phyloP scores from a whole-genome alignment of 371 early-diverging fungal species.

The Phascolomyces articulosus region DNA sequence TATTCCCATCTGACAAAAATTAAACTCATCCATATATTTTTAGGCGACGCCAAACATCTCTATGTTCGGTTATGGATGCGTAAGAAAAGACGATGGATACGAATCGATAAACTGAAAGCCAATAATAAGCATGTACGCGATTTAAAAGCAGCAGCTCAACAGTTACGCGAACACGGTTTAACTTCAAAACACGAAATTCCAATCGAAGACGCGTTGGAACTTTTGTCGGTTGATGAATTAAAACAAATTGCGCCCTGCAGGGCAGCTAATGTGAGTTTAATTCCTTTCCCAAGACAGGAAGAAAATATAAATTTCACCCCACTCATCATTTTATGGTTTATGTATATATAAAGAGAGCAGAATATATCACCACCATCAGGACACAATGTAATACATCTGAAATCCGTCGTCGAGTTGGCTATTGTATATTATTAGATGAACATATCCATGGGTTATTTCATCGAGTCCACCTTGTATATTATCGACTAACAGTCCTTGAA shows the following conservation, averaged over 20 bases:
- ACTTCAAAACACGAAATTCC: constrained; percentile 11
- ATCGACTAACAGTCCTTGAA: constrained; percentile 38
- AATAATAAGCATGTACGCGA: constrained; percentile 32
- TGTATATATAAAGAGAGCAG: not conserved
- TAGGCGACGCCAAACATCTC: constrained; percentile 58
- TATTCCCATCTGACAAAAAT: not conserved
- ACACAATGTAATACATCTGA: not conserved
- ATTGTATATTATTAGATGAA: constrained; percentile 42
- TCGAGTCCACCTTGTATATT: constrained; percentile 57
- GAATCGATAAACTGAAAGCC: constrained; percentile 36
- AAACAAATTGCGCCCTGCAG: constrained; percentile 11
- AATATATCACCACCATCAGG: not conserved
- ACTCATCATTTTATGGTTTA: no score
- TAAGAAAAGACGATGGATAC: constrained; percentile 53
- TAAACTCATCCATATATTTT: not conserved
- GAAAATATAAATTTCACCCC: no score
- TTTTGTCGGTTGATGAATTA: constrained; percentile 38
- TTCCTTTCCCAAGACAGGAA: no score
- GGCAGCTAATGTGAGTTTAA: not conserved
- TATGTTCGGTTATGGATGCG: constrained; percentile 70
- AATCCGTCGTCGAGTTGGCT: constrained; percentile 22
- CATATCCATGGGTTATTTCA: constrained; percentile 35
- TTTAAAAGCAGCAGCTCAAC: constrained; percentile 21
- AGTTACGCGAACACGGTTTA: constrained; percentile 15
- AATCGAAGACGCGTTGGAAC: constrained; percentile 33